Evolutionary conservation across 257 asterid genomes (phyloP).

Genomic region (Oldenlandia corymbosa): DNA sequence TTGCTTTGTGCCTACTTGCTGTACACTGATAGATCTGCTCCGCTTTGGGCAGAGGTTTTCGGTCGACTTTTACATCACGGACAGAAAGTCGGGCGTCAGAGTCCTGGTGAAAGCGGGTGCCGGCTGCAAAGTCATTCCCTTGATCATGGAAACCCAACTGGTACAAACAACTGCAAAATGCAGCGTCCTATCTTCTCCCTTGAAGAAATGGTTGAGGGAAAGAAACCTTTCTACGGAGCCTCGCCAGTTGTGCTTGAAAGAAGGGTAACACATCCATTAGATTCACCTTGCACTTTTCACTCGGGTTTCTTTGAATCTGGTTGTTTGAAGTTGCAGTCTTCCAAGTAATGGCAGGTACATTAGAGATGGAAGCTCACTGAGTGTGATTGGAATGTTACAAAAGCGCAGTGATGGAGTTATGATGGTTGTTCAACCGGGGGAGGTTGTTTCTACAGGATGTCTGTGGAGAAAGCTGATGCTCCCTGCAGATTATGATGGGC

Average conservation of each 20-base stretch:
- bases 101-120: constrained; percentile 37
- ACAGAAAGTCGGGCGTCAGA: constrained; percentile 32
- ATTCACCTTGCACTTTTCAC: no score
- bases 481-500: constrained; percentile 37
- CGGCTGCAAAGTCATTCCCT: constrained; percentile 25
- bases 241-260: constrained; percentile 30
- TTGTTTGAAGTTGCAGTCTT: no score
- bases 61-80: constrained; percentile 37
- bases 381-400: constrained; percentile 30
- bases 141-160: constrained; percentile 31
- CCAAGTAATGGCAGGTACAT: constrained; percentile 23
- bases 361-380: constrained; percentile 29
- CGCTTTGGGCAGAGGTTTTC: constrained; percentile 30
- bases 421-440: constrained; percentile 30
- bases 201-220: constrained; percentile 36
- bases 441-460: constrained; percentile 34
- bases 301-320: no score
- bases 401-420: constrained; percentile 14
- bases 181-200: constrained; percentile 27
- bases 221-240: constrained; percentile 39
- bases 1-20: no score
- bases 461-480: constrained; percentile 33
- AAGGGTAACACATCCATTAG: constrained; percentile 29
- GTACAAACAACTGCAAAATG: constrained; percentile 30
- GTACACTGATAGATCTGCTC: neutral